Base-by-base conservation (phyloP, 805 yeast genomes). In the Candida hungchunana region DNA sequence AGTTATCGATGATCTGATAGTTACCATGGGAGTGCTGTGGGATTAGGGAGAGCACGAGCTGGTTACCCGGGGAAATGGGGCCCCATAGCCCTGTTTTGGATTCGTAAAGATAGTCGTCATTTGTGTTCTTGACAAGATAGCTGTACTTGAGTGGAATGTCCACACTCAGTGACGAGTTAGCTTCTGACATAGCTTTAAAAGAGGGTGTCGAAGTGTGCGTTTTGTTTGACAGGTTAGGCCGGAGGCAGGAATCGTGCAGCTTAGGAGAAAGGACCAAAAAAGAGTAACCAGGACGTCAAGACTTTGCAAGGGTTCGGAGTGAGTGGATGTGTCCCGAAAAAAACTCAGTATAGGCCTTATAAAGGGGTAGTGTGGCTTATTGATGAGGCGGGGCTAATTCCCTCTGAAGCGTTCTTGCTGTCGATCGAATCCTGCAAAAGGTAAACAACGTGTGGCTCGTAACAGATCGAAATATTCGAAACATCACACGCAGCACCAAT, bases 81-180 rank as follows among this genome's bases (percentile, higher is more conserved):
- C 14, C 15, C 55, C 56, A 54, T 5, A 51, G 35, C 0, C 55
- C 57, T 4, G 37, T 37, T 23, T 39, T 27, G 8, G 59, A 43
- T n/a, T 45, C 42, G 32, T 42, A 49, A 18, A 49, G 24, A 28
- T 44, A 46, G 3, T 30, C 14, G 4, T 27, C n/a, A 5, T 22
- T 7, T 25, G n/a, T 14, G 18, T 40, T 29, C 26, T 37, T 44
- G 7, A 50, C 21, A 5, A 48, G 33, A 26, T 43, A 51, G 1
- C 50, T 43, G 37, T 54, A 53, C 27, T 41, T 43, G 23, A 53
- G 36, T 3, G 54, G 51, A 10, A 46, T 36, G 5, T 43, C 22
- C 3, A 45, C 45, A 5, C 40, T 23, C n/a, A 34, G 18, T 12
- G 24, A 7, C 25, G 8, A 11, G 10, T 18, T 14, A 8, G 8